A percentile compares a stretch with the other conserved stretches of the same genome.
phyloP scores from a whole-genome alignment of 306 rosid genomes.

The cucumber (Cucumis sativus) region Cucumber_9930_V3 NC_026657.2:31984001-31984500 shows the following conservation, averaged over 20 bases:
- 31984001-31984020: constrained; percentile 97
- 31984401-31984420: constrained; percentile 88
- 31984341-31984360: constrained; percentile 91
- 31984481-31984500: constrained; percentile 98
- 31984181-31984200: constrained; percentile 97
- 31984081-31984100: constrained; percentile 86
- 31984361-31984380: constrained; percentile 96
- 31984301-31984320: constrained; percentile 97
- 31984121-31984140: constrained; percentile 99
- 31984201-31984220: constrained; percentile 95
- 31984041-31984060: constrained; percentile 98
- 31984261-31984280: constrained; percentile 92
- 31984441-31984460: constrained; percentile 70
- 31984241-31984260: constrained; percentile 87
- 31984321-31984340: constrained; percentile 94
- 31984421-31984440: constrained; percentile 77
- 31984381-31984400: constrained; percentile 97
- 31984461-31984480: constrained; percentile 96
- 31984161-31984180: constrained; percentile 99
- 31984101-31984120: constrained; percentile 95
- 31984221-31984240: constrained; percentile 98
- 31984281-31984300: constrained; percentile 95
- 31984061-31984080: constrained; percentile 95
- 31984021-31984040: constrained; percentile 92
- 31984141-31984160: constrained; percentile 99